phyloP scores from a whole-genome alignment of 805 yeast species.

The Huiozyma naganishii region DNA sequence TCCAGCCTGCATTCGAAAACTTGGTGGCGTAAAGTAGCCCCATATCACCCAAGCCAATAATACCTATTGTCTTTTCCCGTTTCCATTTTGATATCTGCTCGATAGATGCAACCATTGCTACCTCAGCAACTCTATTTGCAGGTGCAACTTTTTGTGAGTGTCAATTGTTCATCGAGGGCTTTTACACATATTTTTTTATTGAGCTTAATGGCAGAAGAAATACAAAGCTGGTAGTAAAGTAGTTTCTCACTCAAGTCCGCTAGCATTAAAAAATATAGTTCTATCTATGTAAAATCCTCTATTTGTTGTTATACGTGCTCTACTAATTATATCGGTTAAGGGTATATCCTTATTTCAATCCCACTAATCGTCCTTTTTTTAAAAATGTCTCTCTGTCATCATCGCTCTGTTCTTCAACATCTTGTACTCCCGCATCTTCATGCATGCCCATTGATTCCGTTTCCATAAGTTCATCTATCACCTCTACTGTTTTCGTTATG shows the following conservation, averaged over 20 bases:
- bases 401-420: constrained; percentile 16
- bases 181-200: no score
- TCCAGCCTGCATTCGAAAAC: constrained; percentile 79
- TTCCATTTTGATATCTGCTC: constrained; percentile 28
- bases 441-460: constrained; percentile 6
- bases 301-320: no score
- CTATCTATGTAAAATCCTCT: no score
- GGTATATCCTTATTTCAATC: constrained; percentile 32
- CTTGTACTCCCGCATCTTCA: constrained; percentile 16
- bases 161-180: no score
- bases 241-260: no score
- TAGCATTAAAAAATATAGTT: no score
- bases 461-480: constrained; percentile 53
- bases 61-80: constrained; percentile 55
- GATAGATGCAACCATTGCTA: neutral
- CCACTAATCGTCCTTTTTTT: constrained; percentile 32
- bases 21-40: constrained; percentile 76
- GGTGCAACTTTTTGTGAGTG: neutral
- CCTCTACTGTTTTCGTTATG: constrained; percentile 52
- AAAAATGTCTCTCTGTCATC: constrained; percentile 25
- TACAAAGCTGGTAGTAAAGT: no score
- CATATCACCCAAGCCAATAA: constrained; percentile 97
- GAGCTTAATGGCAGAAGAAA: no score
- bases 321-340: neutral
- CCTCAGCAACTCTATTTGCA: neutral